Evolutionary conservation across 2,329 filamentous ascomycete species (phyloP).

Genomic region (Trichoderma atrobrunneum): DNA sequence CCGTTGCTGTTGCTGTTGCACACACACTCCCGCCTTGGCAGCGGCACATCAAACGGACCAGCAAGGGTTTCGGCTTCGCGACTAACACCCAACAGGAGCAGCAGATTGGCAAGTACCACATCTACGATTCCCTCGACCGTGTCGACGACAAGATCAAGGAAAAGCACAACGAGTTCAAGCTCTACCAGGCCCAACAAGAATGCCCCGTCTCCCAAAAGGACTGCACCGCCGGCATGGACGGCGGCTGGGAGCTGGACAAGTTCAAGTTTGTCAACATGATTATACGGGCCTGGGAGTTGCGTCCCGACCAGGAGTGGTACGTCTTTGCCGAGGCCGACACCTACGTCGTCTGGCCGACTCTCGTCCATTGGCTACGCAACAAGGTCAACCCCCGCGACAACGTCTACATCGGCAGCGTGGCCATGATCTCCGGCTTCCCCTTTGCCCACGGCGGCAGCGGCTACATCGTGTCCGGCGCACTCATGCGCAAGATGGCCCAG

Average conservation of each 20-base stretch:
- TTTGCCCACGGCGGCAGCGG: constrained; percentile 60
- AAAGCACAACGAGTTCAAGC: constrained; percentile 43
- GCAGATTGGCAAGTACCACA: constrained; percentile 45
- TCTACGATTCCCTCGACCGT: constrained; percentile 42
- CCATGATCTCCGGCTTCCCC: constrained; percentile 42
- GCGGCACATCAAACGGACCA: not conserved
- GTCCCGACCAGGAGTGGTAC: constrained; percentile 55
- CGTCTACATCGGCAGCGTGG: constrained; percentile 51
- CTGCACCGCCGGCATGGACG: constrained; percentile 35
- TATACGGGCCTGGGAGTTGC: constrained; percentile 52
- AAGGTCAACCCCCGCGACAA: constrained; percentile 42
- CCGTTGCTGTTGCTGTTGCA: not conserved
- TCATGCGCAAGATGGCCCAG: constrained; percentile 48
- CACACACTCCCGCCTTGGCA: constrained; percentile 5
- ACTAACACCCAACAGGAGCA: constrained; percentile 39
- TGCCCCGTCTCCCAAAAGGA: constrained; percentile 48
- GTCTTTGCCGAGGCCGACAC: constrained; percentile 59
- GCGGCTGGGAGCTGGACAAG: constrained; percentile 56
- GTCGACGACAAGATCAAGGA: constrained; percentile 38
- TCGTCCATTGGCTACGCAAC: constrained; percentile 48
- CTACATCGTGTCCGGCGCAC: constrained; percentile 52
- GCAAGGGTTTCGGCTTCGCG: not conserved
- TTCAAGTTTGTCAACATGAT: constrained; percentile 62
- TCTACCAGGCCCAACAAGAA: constrained; percentile 45
- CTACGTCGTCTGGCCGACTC: constrained; percentile 54